Evolutionary conservation across 345 rosid species (phyloP).

Genomic region (Raphanus raphanistrum): DNA sequence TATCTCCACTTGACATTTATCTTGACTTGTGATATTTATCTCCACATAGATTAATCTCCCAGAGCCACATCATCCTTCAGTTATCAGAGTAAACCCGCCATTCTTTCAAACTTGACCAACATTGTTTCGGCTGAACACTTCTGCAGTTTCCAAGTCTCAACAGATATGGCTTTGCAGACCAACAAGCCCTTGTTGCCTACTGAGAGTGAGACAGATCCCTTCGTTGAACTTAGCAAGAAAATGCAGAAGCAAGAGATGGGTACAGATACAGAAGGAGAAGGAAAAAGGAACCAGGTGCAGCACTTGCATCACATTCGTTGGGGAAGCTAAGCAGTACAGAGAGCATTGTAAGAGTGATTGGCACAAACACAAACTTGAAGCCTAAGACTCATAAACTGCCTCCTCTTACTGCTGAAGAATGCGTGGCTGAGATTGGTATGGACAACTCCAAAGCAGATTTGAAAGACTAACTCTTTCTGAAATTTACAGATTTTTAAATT

Average conservation of each 20-base stretch:
- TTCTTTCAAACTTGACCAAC: not conserved
- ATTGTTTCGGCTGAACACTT: not conserved
- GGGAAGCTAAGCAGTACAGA: conserved; percentile 78
- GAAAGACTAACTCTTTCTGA: conserved; percentile 92
- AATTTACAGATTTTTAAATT: not conserved
- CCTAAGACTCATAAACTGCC: conserved; percentile 85
- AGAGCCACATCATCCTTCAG: not conserved
- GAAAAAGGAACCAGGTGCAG: conserved; percentile 78
- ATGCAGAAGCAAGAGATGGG: conserved; percentile 58
- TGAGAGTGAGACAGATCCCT: conserved; percentile 24
- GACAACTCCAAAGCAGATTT: conserved; percentile 67
- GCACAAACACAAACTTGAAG: conserved; percentile 94
- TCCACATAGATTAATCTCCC: not conserved
- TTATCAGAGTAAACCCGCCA: not conserved
- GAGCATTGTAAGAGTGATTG: conserved; percentile 92
- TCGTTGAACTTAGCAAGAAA: conserved; percentile 48
- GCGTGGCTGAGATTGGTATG: conserved; percentile 69
- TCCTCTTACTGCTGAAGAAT: conserved; percentile 78
- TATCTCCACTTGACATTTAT: too few species aligned
- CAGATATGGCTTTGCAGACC: conserved; percentile 41
- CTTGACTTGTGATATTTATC: not conserved
- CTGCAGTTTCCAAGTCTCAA: not conserved
- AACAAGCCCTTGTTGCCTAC: conserved; percentile 35
- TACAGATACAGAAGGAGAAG: conserved; percentile 40
- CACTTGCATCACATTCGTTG: conserved; percentile 78